Evolutionary conservation across 331 rosid species (phyloP), one percentile per base, ranked within the genome.

Genomic region (Quercus tomentella): DNA sequence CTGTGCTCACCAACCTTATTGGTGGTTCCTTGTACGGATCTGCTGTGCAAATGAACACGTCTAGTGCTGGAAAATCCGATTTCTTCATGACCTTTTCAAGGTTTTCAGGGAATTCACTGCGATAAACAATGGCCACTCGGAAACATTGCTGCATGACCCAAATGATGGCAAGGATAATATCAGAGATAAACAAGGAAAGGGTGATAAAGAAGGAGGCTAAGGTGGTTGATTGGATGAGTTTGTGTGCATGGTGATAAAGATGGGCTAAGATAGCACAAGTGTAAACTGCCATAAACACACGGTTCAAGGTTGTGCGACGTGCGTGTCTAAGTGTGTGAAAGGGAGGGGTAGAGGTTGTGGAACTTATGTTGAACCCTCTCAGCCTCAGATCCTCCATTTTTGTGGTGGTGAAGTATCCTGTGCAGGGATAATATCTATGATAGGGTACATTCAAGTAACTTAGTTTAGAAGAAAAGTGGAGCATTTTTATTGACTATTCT

Each of bases 91-190:
- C 49, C 49, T 17, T 57, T 16, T 76, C 6, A 23, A 85, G 26
- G 55, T 51, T 68, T 25, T 73, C 84, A 0, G 78, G 84, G 49
- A 70, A 83, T 58, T 85, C 84, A 1, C 31, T 20, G 18, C 81
- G 87, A 55, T 65, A 21, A 33, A 85, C 30, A 0, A 81, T 79
- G 7, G 22, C 56, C 79, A 83, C 78, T 0, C 86, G 86, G 22
- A 52, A 82, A 30, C 89, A 56, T 76, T 88, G 89, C 2, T 71
- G 4, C 3, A 55, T 49, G 65, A 20, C 1, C 87, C 84, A 82
- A 72, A 75, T 18, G 74, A 85, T 78, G 65, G 82, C 82, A 41
- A 88, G 45, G 23, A 85, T 16, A 45, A 79, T 2, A 75, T 85
- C 83, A 8, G 84, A 63, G 56, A 83, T 3, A 58, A 88, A 80